These are phyloP conservation scores for Pseudoneurospora amorphoporcata DNA, from an alignment of 495 filamentous ascomycete genomes.

Conservation along the genomic window DNA sequence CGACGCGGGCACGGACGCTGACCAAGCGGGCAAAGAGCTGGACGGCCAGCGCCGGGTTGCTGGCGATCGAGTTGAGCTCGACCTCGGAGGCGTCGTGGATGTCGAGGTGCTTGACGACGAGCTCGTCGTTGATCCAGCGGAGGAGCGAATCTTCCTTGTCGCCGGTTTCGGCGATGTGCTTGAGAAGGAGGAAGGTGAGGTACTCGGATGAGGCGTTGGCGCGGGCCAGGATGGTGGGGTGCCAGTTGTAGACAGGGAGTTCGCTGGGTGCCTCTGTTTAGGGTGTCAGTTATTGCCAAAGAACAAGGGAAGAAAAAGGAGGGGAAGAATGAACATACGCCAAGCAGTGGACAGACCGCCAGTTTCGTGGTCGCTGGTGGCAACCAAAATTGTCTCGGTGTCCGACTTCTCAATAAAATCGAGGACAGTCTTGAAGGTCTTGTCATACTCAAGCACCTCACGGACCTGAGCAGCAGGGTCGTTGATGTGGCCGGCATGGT, in stretches of 20 bases:
- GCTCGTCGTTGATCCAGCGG: constrained; percentile 47
- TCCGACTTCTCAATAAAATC: constrained; percentile 70
- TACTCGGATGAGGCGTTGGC: constrained; percentile 70
- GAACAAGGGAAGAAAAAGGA: background rate
- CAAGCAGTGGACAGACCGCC: constrained; percentile 74
- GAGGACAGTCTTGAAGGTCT: constrained; percentile 67
- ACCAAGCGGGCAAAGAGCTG: constrained; percentile 76
- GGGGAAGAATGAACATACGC: constrained; percentile 39
- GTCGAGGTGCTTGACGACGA: constrained; percentile 60
- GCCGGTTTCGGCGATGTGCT: constrained; percentile 37
- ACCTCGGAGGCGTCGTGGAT: constrained; percentile 60
- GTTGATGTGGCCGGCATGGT: constrained; percentile 91
- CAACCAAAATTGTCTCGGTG: constrained; percentile 68
- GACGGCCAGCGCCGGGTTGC: constrained; percentile 36
- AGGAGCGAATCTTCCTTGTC: constrained; percentile 31
- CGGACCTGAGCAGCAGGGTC: constrained; percentile 93
- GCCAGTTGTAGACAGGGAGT: constrained; percentile 66
- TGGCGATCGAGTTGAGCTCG: constrained; percentile 59
- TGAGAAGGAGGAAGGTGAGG: constrained; percentile 46
- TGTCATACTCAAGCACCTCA: constrained; percentile 88
- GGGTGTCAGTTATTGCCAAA: constrained; percentile 6
- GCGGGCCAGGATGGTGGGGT: constrained; percentile 68
- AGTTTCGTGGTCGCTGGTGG: constrained; percentile 92
- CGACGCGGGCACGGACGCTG: constrained; percentile 75
- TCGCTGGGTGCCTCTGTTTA: constrained; percentile 23